Conservation (phyloP, 176 grass and related monocot genomes). For the Triticum monococcum region DNA sequence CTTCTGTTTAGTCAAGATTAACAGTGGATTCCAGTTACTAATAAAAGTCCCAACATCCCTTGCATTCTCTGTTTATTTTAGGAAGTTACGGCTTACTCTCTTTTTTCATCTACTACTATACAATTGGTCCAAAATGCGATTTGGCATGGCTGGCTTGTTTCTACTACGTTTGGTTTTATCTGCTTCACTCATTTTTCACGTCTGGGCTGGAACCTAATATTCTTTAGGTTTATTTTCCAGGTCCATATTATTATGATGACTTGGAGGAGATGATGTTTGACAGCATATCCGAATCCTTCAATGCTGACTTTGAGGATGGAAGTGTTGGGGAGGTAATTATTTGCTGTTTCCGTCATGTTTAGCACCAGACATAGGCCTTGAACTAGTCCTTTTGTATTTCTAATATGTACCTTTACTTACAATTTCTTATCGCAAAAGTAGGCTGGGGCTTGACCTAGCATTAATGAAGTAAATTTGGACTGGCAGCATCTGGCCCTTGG, state of each 20-base stretch:
- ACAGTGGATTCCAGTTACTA: not conserved
- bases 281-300: constrained; percentile 45
- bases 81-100: not conserved
- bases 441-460: not conserved
- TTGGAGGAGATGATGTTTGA: constrained; percentile 70
- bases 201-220: not conserved
- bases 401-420: not conserved
- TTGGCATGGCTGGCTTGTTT: not conserved
- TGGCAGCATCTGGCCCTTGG: not conserved
- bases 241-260: constrained; percentile 70
- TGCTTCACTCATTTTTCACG: not conserved
- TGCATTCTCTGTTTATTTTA: not conserved
- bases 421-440: not conserved
- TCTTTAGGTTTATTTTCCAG: constrained; percentile 31
- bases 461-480: not conserved
- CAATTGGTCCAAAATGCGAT: not conserved
- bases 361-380: not conserved
- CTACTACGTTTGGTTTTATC: not conserved
- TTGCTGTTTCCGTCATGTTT: not conserved
- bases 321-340: constrained; percentile 72
- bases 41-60: not conserved
- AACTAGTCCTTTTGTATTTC: not conserved
- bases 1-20: not conserved
- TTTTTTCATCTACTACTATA: not conserved
- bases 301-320: constrained; percentile 64